Evolutionary conservation across 345 rosid genomes (phyloP), one percentile per base, ranked within the genome.

Genomic region (Moringa oleifera): DNA sequence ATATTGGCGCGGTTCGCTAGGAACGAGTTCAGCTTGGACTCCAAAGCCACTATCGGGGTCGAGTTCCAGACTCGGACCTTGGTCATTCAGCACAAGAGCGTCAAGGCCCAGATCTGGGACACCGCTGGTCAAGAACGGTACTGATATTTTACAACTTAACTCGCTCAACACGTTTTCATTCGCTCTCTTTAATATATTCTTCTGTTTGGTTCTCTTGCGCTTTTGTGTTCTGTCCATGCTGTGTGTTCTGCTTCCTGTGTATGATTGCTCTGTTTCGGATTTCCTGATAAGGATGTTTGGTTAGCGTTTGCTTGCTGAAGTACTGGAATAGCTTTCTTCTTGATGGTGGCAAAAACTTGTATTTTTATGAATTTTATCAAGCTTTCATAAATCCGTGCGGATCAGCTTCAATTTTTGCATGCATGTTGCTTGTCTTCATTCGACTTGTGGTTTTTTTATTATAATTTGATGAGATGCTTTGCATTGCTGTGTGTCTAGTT

Each of bases 31-130:
- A 91, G 88, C 58, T 74, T 82, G 60, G 93, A 92, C 77, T 92
- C 97, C 6, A 92, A 92, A 60, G 91, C 97, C 45, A 92, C 98
- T 8, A 92, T 89, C 59, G 97, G 98, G 19, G 98, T 89, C 18
- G 98, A 92, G 79, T 92, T 92, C 66, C 96, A 92, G 72, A 92
- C 97, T 47, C 83, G 88, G 59, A 86, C 87, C 7, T 69, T 89
- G 52, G 71, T 72, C 20, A 89, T 92, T 58, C 79, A 87, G 31
- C 87, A 86, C 17, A 90, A 89, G 75, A 83, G 84, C 63, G 82
- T 92, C 25, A 89, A 92, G 75, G 98, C 97, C 61, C 98, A 92
- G 97, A 89, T 92, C 97, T 92, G 98, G 98, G 98, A 92, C 63
- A 92, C 98, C 63, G 98, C 97, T 62, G 98, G 97, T 18, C 96